These are phyloP conservation scores for Danielozyma ontarioensis DNA, from an alignment of 805 yeast species.

Conservation along the genomic window DNA sequence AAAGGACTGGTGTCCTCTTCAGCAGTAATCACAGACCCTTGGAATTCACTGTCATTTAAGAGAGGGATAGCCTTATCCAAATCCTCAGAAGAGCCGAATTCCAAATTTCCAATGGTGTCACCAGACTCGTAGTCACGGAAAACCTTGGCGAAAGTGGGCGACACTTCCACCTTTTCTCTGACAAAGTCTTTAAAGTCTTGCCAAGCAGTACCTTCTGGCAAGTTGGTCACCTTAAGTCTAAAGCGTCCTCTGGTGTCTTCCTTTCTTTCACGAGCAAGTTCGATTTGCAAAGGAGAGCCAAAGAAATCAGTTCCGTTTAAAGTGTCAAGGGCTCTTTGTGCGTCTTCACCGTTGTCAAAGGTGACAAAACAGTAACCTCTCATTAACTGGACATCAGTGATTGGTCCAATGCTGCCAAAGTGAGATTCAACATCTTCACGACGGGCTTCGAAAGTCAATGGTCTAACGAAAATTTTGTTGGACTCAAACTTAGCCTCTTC, in stretches of 20 bases:
- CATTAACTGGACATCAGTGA: constrained; percentile 63
- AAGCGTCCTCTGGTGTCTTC: constrained; percentile 65
- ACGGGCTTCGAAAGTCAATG: constrained; percentile 48
- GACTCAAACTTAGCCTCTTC: background rate
- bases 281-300: constrained; percentile 47
- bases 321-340: constrained; percentile 44
- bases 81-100: constrained; percentile 63
- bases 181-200: constrained; percentile 89
- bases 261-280: constrained; percentile 51
- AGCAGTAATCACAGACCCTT: constrained; percentile 63
- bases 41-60: constrained; percentile 65
- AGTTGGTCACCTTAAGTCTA: constrained; percentile 63
- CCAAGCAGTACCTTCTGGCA: constrained; percentile 79
- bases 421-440: constrained; percentile 62
- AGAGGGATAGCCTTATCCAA: constrained; percentile 69
- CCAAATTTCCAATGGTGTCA: constrained; percentile 47
- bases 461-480: constrained; percentile 49
- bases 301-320: constrained; percentile 42
- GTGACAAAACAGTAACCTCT: constrained; percentile 90
- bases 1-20: constrained; percentile 73
- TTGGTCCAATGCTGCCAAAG: constrained; percentile 65
- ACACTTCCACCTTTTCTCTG: constrained; percentile 61
- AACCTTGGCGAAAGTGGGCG: constrained; percentile 57
- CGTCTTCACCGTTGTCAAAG: constrained; percentile 59
- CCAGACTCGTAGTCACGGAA: constrained; percentile 45